Percentiles rank a stretch among this genome's conserved stretches.
Conservation (phyloP, 345 rosid genomes). For the Turnera subulata region DNA sequence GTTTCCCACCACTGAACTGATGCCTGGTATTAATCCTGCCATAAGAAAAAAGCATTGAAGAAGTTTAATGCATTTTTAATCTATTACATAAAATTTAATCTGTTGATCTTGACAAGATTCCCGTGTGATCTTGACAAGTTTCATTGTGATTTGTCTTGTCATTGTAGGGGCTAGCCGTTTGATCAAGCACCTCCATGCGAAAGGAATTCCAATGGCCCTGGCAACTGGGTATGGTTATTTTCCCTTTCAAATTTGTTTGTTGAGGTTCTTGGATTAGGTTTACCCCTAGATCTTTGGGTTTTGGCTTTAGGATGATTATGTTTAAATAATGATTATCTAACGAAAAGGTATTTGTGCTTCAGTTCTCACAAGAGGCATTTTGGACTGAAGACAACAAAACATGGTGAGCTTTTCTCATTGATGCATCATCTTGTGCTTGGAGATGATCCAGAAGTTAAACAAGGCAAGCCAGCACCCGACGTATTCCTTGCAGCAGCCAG, state of each 20-base stretch:
- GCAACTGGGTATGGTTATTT: conserved; percentile 67
- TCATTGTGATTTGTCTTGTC: neutral
- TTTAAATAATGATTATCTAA: neutral
- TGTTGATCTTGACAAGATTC: too few relatives aligned
- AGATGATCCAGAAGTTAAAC: conserved; percentile 92
- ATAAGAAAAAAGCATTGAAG: too few relatives aligned
- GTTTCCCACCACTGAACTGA: conserved; percentile 80
- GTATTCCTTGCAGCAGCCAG: conserved; percentile 80
- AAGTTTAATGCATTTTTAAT: too few relatives aligned
- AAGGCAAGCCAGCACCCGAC: conserved; percentile 91
- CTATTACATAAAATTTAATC: too few relatives aligned
- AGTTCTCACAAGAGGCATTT: conserved; percentile 79
- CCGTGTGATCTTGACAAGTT: too few relatives aligned
- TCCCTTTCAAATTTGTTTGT: conserved; percentile 7
- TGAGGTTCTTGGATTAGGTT: conserved; percentile 1
- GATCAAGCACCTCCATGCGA: conserved; percentile 69
- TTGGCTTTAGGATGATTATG: too few relatives aligned
- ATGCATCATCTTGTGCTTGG: conserved; percentile 94
- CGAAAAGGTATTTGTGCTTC: conserved; percentile 18
- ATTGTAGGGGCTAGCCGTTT: conserved; percentile 68
- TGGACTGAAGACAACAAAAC: conserved; percentile 75
- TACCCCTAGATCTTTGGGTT: neutral
- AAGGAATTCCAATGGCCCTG: conserved; percentile 67
- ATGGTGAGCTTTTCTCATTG: conserved; percentile 70
- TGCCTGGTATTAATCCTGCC: conserved; percentile 55